These are phyloP conservation scores for Penicillium freii DNA, from an alignment of 2,329 filamentous ascomycete species.

Conservation along the genomic window DNA sequence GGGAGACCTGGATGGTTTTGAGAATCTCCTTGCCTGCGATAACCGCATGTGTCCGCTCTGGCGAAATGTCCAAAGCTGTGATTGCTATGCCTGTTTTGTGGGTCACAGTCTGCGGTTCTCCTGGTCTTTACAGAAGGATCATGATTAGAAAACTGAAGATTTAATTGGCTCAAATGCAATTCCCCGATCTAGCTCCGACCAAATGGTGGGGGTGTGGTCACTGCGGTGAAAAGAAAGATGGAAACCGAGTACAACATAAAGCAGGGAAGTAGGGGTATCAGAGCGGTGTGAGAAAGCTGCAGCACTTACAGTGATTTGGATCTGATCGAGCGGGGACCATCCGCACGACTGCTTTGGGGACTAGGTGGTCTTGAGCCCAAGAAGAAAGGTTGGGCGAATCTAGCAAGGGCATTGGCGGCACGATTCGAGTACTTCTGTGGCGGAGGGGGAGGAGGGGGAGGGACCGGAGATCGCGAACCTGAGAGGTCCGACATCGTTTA, in stretches of 20 bases:
- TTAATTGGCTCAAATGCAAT: conserved; percentile 8
- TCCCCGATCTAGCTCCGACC: conserved; percentile 7
- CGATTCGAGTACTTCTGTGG: conserved; percentile 43
- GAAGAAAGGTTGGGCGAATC: conserved; percentile 55
- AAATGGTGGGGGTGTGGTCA: conserved; percentile 7
- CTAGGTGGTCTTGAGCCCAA: conserved; percentile 55
- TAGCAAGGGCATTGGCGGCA: conserved; percentile 49
- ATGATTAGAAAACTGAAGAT: conserved; percentile 27
- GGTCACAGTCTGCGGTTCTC: conserved; percentile 55
- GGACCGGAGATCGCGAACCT: conserved; percentile 32
- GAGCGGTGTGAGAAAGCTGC: conserved; percentile 20
- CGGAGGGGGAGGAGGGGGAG: conserved; percentile 38
- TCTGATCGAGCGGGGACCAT: conserved; percentile 34
- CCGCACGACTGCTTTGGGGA: conserved; percentile 42
- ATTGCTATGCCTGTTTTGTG: conserved; percentile 66
- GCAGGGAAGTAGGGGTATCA: conserved; percentile 8
- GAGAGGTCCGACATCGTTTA: conserved; percentile 30
- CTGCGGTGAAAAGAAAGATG: neutral
- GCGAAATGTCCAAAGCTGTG: conserved; percentile 62
- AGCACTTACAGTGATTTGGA: conserved; percentile 42
- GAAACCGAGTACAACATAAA: neutral
- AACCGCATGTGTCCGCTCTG: conserved; percentile 61
- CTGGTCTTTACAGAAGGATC: conserved; percentile 26
- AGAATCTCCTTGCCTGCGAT: conserved; percentile 65
- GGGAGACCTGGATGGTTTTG: conserved; percentile 61